phyloP scores from a whole-genome alignment of 1,284 basidiomycete species.

The Ganoderma sinense region DNA sequence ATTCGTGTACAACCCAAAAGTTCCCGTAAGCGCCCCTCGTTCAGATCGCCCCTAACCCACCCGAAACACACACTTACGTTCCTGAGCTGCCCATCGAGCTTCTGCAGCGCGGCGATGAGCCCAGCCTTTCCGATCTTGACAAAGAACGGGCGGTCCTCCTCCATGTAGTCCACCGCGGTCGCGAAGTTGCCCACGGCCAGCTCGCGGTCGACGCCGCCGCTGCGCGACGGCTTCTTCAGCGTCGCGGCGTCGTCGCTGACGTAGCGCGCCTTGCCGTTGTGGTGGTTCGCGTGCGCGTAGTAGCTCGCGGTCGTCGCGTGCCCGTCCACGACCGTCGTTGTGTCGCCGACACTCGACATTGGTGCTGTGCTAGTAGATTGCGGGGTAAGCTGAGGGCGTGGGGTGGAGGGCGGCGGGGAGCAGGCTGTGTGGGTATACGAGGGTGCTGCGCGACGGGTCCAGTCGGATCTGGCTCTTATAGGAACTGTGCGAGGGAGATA shows the following conservation, averaged over 20 bases:
- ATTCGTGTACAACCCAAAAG: neutral
- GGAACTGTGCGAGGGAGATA: neutral
- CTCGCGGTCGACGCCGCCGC: neutral
- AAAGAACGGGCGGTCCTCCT: conserved; percentile 68
- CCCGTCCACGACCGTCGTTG: conserved; percentile 34
- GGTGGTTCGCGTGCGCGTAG: neutral
- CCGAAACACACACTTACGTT: conserved; percentile 44
- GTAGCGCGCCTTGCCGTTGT: conserved; percentile 16
- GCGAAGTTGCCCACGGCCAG: conserved; percentile 26
- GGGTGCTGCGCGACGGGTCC: neutral
- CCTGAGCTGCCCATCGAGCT: conserved; percentile 66
- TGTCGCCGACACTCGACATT: conserved; percentile 31
- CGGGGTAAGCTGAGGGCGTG: conserved; percentile 1
- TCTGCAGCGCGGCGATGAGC: conserved; percentile 67
- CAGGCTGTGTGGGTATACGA: conserved; percentile 4
- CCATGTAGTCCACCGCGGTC: conserved; percentile 40
- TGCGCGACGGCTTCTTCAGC: conserved; percentile 13
- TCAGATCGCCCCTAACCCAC: neutral
- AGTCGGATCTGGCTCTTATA: neutral
- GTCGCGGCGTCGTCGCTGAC: conserved; percentile 14
- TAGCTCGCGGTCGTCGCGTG: conserved; percentile 15
- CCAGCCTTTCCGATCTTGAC: conserved; percentile 71
- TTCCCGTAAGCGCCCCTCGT: neutral
- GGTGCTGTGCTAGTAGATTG: conserved; percentile 3
- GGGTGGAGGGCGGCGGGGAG: neutral